Evolutionary conservation across 1,284 basidiomycete species (phyloP).

Genomic region (Irpex lacteus): DNA sequence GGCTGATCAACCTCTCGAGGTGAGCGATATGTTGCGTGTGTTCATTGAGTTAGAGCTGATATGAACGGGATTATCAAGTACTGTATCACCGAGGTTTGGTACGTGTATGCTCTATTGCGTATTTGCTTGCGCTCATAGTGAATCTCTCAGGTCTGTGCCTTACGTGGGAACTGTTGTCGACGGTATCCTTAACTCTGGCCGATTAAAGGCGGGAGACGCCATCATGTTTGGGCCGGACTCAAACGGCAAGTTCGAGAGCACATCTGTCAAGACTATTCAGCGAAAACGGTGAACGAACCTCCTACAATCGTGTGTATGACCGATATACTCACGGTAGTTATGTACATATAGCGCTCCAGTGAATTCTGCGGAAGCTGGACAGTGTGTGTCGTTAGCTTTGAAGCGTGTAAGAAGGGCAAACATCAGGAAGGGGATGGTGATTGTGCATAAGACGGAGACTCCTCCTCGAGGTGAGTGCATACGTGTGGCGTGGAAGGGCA

Average conservation of each 20-base stretch:
- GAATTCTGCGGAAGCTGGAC: conserved; percentile 85
- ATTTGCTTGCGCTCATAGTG: not conserved
- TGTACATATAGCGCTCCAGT: conserved; percentile 66
- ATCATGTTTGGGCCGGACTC: conserved; percentile 91
- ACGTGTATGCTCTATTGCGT: conserved; percentile 24
- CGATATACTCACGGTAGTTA: conserved; percentile 11
- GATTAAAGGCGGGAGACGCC: conserved; percentile 75
- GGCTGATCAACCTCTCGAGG: conserved; percentile 87
- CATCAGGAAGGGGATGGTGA: conserved; percentile 93
- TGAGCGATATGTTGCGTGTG: conserved; percentile 23
- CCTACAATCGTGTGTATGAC: too few species aligned
- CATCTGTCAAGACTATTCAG: conserved; percentile 90
- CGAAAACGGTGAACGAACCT: conserved; percentile 66
- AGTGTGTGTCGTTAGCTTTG: conserved; percentile 91
- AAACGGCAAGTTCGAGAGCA: conserved; percentile 85
- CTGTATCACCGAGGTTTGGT: conserved; percentile 77
- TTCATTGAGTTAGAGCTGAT: not conserved
- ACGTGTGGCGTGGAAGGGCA: conserved; percentile 3
- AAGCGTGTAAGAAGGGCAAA: conserved; percentile 84
- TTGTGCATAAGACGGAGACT: conserved; percentile 80
- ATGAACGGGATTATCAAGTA: conserved; percentile 43
- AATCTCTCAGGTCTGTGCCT: conserved; percentile 66
- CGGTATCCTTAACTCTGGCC: conserved; percentile 83
- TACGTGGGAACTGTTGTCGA: conserved; percentile 96
- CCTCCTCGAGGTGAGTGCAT: conserved; percentile 55